phyloP scores from a whole-genome alignment of 1,139 yeast species.

The Meyerozyma sp. region DNA sequence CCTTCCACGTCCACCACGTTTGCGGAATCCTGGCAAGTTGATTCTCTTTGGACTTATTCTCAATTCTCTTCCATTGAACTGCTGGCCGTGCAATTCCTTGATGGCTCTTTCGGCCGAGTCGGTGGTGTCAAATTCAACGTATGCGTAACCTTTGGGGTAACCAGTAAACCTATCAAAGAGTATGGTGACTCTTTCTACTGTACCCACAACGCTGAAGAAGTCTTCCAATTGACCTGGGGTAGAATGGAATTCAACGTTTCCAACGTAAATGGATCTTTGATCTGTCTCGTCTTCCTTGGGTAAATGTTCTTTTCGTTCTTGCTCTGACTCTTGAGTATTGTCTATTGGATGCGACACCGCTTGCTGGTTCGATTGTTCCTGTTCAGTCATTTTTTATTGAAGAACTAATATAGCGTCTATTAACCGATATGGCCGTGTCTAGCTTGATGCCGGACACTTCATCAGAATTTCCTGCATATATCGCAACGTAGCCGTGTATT shows the following conservation, averaged over 20 bases:
- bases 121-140: conserved; percentile 29
- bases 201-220: conserved; percentile 30
- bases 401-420: too few species aligned
- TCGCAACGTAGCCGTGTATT: conserved; percentile 6
- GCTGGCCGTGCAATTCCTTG: conserved; percentile 28
- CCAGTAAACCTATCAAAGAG: conserved; percentile 34
- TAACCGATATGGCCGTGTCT: background rate
- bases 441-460: background rate
- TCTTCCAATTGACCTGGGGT: conserved; percentile 40
- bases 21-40: conserved; percentile 30
- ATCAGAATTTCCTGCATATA: background rate
- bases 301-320: conserved; percentile 23
- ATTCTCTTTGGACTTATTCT: conserved; percentile 36
- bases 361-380: background rate
- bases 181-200: conserved; percentile 35
- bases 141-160: conserved; percentile 43
- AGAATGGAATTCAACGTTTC: conserved; percentile 38
- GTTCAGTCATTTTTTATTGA: background rate
- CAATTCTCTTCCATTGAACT: conserved; percentile 33
- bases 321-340: conserved; percentile 17
- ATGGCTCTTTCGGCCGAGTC: conserved; percentile 31
- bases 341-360: background rate
- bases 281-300: conserved; percentile 30
- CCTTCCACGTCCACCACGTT: conserved; percentile 17
- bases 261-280: conserved; percentile 36